Evolutionary conservation across 306 rosid genomes (phyloP), one percentile per base, ranked within the genome.

Genomic region (Quercus gilva): DNA sequence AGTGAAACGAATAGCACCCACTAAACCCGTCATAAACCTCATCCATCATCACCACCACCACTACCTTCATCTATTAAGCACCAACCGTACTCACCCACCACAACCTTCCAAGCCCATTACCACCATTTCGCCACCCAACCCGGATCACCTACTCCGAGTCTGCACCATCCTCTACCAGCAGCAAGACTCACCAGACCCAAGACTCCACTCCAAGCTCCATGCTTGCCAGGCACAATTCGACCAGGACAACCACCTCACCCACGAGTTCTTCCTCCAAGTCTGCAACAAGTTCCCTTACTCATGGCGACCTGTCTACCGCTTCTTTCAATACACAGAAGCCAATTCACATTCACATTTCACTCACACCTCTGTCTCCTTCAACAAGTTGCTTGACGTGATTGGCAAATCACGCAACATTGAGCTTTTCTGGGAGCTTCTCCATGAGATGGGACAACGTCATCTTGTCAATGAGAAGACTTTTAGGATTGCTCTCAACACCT

Each of bases 201-300:
- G 94, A 17, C 89, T 91, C 75, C 86, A 83, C 79, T 82, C 93
- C 7, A 89, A 88, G 64, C 94, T 94, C 82, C 63, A 76, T 52
- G 79, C 94, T 29, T 81, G 78, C 82, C 74, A 80, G 49, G 89
- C 86, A 5, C 69, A 63, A 9, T 63, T 28, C 11, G 4, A 26
- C 41, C 43, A 63, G 1, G 71, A 67, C 13, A 5, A 7, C 86
- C 59, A 81, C 33, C 90, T 91, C 79, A 88, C 91, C 79, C 98
- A 87, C 75, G 97, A 94, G 80, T 88, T 94, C 86, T 92, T 94
- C 87, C 92, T 94, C 43, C 98, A 90, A 33, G 97, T 92, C 25
- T 92, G 97, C 94, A 94, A 92, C 88, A 78, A 71, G 2, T 92
- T 92, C 84, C 97, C 97, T 4, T 79, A 67, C 49, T 91, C 97